Evolutionary conservation across 441 rosid genomes (phyloP).

Genomic region (Metrosideros polymorpha): DNA sequence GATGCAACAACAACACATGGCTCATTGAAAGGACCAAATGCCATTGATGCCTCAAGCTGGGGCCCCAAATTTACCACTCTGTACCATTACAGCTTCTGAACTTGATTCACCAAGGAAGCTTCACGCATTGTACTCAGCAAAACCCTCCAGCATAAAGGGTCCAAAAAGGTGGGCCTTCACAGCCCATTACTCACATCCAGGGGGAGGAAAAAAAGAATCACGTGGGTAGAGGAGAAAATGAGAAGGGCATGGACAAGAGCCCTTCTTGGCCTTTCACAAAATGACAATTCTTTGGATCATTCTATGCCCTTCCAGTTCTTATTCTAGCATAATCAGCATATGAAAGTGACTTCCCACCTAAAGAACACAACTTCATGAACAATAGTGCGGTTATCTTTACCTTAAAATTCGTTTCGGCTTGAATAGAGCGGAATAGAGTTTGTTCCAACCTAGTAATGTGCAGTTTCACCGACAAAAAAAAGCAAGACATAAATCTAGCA

Average conservation of each 20-base stretch:
- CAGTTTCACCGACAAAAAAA: not conserved
- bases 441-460: not conserved
- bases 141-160: not conserved
- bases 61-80: not conserved
- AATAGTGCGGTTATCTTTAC: not conserved
- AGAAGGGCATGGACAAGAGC: not conserved
- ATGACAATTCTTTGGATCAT: not conserved
- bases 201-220: not conserved
- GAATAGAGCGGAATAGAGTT: not conserved
- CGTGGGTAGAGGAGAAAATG: not conserved
- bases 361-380: not conserved
- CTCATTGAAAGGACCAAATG: not conserved
- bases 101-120: not conserved
- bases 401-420: not conserved
- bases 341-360: not conserved
- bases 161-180: not conserved
- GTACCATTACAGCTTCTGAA: not conserved
- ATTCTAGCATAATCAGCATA: not conserved
- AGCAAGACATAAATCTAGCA: not conserved
- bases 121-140: not conserved
- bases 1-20: not conserved
- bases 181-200: not conserved
- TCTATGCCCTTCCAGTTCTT: not conserved
- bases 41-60: not conserved
- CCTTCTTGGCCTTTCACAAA: not conserved